phyloP scores from a whole-genome alignment of 2,329 filamentous ascomycete genomes.

The Hypoxylon sp. region DNA sequence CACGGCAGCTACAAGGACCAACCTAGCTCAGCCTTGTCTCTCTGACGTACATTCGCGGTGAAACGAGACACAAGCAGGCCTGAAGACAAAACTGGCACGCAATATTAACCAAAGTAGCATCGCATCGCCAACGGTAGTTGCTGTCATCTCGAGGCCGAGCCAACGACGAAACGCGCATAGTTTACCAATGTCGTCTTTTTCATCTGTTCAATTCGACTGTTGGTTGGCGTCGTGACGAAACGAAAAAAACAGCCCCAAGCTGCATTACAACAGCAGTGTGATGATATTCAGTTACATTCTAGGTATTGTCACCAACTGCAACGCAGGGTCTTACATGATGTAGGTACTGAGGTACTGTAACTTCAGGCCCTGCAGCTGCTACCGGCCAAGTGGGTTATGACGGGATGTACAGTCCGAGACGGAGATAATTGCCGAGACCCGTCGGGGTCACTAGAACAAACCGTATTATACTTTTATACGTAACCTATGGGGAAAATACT shows the following conservation, averaged over 20 bases:
- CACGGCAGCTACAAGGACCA: slow-evolving; percentile 25
- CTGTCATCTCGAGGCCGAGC: slow-evolving; percentile 4
- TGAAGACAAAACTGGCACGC: slow-evolving; percentile 7
- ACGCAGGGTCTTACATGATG: slow-evolving; percentile 39
- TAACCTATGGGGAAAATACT: slow-evolving; percentile 5
- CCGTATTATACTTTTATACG: slow-evolving; percentile 34
- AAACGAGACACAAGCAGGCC: slow-evolving; percentile 19
- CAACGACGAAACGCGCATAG: slow-evolving; percentile 2
- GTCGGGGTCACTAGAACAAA: slow-evolving; percentile 1
- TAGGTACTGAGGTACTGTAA: slow-evolving; percentile 25
- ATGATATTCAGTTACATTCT: slow-evolving; percentile 23
- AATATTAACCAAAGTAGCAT: slow-evolving; percentile 16
- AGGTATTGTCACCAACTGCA: slow-evolving; percentile 30
- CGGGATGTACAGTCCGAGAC: slow-evolving; percentile 15
- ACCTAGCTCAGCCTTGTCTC: slow-evolving; percentile 26
- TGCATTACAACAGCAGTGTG: not conserved
- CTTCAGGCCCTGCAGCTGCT: slow-evolving; percentile 13
- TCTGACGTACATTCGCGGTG: slow-evolving; percentile 34
- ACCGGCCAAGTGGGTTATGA: slow-evolving; percentile 24
- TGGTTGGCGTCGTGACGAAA: slow-evolving; percentile 17
- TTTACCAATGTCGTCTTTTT: slow-evolving; percentile 12
- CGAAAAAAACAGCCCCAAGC: slow-evolving; percentile 14
- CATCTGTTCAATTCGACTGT: slow-evolving; percentile 6
- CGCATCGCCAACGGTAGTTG: slow-evolving; percentile 14
- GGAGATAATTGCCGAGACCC: slow-evolving; percentile 32